These are phyloP conservation scores for Dianthus caryophyllus DNA, from an alignment of 148 eudicot species.

Conservation along the genomic window DNA sequence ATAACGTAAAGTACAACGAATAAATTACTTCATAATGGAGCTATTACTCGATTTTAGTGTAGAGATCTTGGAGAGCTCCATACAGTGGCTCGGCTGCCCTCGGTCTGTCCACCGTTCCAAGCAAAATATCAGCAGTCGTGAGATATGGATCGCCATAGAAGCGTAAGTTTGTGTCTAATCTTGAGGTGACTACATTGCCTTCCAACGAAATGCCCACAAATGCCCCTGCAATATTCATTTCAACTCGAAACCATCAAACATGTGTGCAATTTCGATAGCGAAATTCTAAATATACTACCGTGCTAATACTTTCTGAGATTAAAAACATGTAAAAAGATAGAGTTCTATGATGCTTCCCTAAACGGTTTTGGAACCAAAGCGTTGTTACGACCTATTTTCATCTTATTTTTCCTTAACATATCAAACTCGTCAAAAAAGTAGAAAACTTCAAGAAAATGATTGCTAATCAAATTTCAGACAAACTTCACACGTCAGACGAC, in stretches of 20 bases:
- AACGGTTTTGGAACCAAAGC: too few species aligned
- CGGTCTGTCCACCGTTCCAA: constrained; percentile 86
- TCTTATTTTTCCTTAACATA: too few species aligned
- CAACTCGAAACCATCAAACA: not conserved
- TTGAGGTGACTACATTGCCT: constrained; percentile 77
- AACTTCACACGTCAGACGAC: too few species aligned
- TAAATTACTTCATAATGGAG: not conserved
- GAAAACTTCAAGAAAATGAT: too few species aligned
- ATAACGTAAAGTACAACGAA: not conserved
- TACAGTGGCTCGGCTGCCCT: constrained; percentile 96
- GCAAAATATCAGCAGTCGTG: constrained; percentile 78
- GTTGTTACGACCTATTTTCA: too few species aligned
- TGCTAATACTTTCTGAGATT: not conserved
- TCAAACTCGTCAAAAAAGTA: too few species aligned
- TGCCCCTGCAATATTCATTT: constrained; percentile 55
- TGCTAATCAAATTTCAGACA: too few species aligned
- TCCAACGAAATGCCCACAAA: constrained; percentile 96
- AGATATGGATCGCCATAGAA: constrained; percentile 98
- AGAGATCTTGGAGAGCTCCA: constrained; percentile 67
- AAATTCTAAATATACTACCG: not conserved
- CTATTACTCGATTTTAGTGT: constrained; percentile 42
- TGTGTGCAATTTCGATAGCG: not conserved
- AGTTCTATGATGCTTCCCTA: too few species aligned
- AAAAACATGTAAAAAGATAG: too few species aligned
- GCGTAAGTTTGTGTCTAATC: constrained; percentile 77